phyloP scores from a whole-genome alignment of 306 rosid genomes.

The Lathyrus tuberosus region DNA sequence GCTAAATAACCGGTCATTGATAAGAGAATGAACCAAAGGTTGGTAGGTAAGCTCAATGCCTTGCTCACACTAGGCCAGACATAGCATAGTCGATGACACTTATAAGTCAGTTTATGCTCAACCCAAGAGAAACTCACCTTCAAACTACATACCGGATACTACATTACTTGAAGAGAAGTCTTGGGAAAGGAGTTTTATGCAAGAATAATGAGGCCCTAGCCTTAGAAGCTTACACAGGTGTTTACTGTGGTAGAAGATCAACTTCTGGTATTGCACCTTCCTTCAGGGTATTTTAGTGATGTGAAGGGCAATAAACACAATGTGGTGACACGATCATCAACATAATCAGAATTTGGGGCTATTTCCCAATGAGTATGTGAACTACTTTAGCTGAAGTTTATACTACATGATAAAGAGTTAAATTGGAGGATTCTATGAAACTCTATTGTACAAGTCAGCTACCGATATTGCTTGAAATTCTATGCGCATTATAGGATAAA shows the following conservation, averaged over 20 bases:
- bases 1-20: not conserved
- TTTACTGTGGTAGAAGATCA: not conserved
- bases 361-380: not conserved
- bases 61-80: not conserved
- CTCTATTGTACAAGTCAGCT: conserved; percentile 3
- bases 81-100: not conserved
- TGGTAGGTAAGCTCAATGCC: not conserved
- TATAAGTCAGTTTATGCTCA: too few relatives aligned
- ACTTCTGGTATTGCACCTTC: not conserved
- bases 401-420: not conserved
- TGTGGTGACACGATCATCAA: not conserved
- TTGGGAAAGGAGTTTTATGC: not conserved
- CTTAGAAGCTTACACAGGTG: not conserved
- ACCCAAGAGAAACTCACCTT: too few relatives aligned
- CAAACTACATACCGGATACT: too few relatives aligned
- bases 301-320: not conserved
- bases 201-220: not conserved
- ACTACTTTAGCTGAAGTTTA: not conserved
- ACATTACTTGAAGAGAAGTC: too few relatives aligned
- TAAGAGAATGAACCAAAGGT: not conserved
- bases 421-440: not conserved
- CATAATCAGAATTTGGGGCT: not conserved
- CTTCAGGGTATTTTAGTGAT: not conserved
- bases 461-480: not conserved
- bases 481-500: too few relatives aligned